Conservation (phyloP, 768 basidiomycete species). For the Obba rivulosa region DNA sequence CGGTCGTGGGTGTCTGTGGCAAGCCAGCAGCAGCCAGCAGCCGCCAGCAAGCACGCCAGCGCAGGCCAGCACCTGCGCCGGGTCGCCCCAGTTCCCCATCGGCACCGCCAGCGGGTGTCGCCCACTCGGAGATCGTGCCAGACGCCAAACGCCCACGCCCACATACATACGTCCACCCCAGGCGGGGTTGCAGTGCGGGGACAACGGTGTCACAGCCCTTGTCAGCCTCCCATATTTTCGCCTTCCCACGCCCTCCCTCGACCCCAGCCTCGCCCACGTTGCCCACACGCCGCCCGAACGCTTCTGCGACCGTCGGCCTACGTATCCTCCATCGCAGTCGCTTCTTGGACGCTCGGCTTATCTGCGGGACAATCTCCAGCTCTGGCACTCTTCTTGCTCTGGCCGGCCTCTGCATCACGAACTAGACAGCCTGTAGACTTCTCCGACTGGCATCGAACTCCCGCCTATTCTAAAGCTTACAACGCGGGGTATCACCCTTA, state of each 20-base stretch:
- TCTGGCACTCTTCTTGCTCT: neutral
- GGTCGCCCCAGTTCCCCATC: neutral
- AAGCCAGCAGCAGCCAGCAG: neutral
- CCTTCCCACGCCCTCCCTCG: neutral
- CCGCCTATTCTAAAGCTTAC: conserved; percentile 3
- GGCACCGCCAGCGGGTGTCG: neutral
- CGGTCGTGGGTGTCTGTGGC: neutral
- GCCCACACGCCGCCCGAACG: neutral
- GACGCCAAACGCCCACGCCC: neutral
- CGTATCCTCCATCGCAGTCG: neutral
- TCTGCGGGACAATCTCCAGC: neutral
- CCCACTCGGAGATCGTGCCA: neutral
- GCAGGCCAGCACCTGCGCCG: neutral
- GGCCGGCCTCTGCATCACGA: no score
- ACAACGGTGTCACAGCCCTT: neutral
- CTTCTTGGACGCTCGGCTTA: neutral
- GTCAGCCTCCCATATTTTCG: neutral
- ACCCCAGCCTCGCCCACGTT: neutral
- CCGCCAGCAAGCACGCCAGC: no score
- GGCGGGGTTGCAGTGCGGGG: conserved; percentile 1
- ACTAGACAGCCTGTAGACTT: neutral
- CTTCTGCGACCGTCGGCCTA: neutral
- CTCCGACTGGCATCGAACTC: neutral
- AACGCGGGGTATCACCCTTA: neutral
- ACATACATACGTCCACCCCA: neutral